Base-by-base conservation (phyloP, 352 stramenopile species). In the Saprolegnia diclina region DNA sequence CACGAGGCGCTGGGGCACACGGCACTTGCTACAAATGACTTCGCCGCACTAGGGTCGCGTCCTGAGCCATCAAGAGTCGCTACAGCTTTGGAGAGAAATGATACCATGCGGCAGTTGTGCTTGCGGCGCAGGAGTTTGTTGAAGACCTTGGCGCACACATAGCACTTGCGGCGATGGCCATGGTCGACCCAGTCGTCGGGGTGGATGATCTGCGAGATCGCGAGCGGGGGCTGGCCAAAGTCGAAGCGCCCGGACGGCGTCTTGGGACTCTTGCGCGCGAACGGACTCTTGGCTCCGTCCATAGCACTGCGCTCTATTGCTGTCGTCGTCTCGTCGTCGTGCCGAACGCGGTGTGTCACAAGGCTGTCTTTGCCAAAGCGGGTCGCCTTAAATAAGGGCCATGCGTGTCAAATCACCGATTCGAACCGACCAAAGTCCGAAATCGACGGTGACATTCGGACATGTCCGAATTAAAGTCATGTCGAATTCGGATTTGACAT, bases 21-120 rank as follows among this genome's bases (percentile, higher is more conserved):
- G 78, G 64, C 84, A 92, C 71, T 90, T 92, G 64, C 73, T 82
- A 73, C 84, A 92, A 48, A 90, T 85, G 32, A 89, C 79, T 21
- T 73, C 75, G n/a, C 82, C 82, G 45, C 84, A 92, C 64, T 92
- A 77, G 65, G 79, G 88, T 65, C n/a, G n/a, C n/a, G n/a, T n/a
- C n/a, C n/a, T n/a, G n/a, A n/a, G n/a, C n/a, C n/a, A n/a, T n/a
- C n/a, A n/a, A n/a, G n/a, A n/a, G n/a, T n/a, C n/a, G n/a, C n/a
- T 72, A 76, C 2, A 81, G 52, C 56, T 85, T 78, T 13, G 77
- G 86, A 13, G 79, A 85, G 57, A 56, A 26, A 10, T 38, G 5
- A 21, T 66, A 69, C 63, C 63, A 61, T 69, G 63, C 63, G 63
- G 46, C 63, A 69, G 37, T 69, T 69, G 63, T 69, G 46, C 46